Conservation (phyloP, 257 asterid genomes). For the Salvia hispanica region DNA sequence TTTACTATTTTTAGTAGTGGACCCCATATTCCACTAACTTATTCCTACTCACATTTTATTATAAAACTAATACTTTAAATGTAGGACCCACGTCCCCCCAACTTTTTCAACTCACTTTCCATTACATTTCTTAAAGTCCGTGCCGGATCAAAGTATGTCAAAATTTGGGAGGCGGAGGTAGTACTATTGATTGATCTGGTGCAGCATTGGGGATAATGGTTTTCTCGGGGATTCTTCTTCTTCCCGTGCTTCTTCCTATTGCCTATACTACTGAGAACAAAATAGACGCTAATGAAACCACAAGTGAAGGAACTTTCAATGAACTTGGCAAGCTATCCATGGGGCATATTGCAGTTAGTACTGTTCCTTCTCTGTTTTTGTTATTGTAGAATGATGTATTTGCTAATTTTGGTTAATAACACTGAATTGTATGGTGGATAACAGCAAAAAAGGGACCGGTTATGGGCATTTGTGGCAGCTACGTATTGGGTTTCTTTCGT, state of each 20-base stretch:
- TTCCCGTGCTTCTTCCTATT: constrained; percentile 80
- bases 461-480: constrained; percentile 73
- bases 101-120: too few species aligned
- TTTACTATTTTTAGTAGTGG: too few species aligned
- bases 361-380: background rate
- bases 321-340: constrained; percentile 80
- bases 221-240: constrained; percentile 60
- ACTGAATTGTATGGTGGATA: constrained; percentile 18
- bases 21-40: too few species aligned
- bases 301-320: constrained; percentile 65
- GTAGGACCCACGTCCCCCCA: too few species aligned
- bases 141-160: too few species aligned
- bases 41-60: too few species aligned
- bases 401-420: constrained; percentile 7
- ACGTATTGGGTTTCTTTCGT: constrained; percentile 74
- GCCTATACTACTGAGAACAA: constrained; percentile 53
- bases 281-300: constrained; percentile 41
- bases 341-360: constrained; percentile 68
- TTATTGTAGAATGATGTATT: background rate
- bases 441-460: constrained; percentile 56
- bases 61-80: too few species aligned
- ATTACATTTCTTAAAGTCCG: too few species aligned
- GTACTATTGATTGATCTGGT: background rate
- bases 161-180: too few species aligned
- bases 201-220: constrained; percentile 80